Evolutionary conservation across 169 alveolate genomes (phyloP).

Genomic region (Plasmodium yoelii): DNA sequence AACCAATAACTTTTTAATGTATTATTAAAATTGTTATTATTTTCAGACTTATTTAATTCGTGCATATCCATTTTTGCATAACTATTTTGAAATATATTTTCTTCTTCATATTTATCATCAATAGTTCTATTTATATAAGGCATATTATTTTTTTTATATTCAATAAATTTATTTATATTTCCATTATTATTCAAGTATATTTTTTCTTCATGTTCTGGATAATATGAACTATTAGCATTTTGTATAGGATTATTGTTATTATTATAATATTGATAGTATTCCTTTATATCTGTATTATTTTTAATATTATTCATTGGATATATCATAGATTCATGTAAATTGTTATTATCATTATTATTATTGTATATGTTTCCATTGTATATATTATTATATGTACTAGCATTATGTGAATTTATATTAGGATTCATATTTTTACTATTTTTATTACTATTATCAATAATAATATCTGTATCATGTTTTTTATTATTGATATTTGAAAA

Average conservation of each 20-base stretch:
- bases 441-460: slow-evolving; percentile 9
- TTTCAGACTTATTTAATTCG: slow-evolving; percentile 40
- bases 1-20: slow-evolving; percentile 33
- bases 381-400: background rate
- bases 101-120: slow-evolving; percentile 48
- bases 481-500: background rate
- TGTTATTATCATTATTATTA: slow-evolving; percentile 21
- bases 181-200: slow-evolving; percentile 9
- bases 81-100: slow-evolving; percentile 12
- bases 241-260: slow-evolving; percentile 14
- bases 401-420: slow-evolving; percentile 8
- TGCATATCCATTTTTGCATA: slow-evolving; percentile 18
- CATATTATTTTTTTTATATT: slow-evolving; percentile 23
- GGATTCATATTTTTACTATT: slow-evolving; percentile 15
- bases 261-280: slow-evolving; percentile 4
- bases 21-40: slow-evolving; percentile 4
- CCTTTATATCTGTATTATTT: slow-evolving; percentile 26
- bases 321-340: slow-evolving; percentile 17
- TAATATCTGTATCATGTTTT: slow-evolving; percentile 14
- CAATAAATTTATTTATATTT: slow-evolving; percentile 26
- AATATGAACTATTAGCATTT: slow-evolving; percentile 6
- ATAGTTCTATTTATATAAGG: slow-evolving; percentile 19
- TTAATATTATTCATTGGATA: slow-evolving; percentile 24
- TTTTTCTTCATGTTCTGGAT: slow-evolving; percentile 56
- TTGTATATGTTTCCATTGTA: slow-evolving; percentile 5